Percentiles rank a stretch among this genome's conserved stretches.
phyloP scores from a whole-genome alignment of 2,329 filamentous ascomycete genomes.

The Talaromyces sp. region DNA sequence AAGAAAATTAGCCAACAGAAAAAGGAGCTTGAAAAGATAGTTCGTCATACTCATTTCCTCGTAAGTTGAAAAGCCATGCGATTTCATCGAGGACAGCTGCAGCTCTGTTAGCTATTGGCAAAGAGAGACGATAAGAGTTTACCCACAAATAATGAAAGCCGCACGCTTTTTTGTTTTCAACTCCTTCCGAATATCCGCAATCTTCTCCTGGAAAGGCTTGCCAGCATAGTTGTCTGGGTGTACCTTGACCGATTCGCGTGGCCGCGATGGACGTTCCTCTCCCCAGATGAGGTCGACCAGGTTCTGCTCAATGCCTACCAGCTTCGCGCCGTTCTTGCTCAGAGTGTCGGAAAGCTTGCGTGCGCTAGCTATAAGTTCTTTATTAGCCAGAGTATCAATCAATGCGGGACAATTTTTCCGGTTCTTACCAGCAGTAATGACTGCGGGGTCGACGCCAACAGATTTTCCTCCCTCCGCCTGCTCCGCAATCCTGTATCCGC shows the following conservation, averaged over 20 bases:
- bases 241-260: slow-evolving; percentile 68
- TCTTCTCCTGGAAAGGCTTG: slow-evolving; percentile 75
- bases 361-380: slow-evolving; percentile 48
- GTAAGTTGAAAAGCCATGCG: slow-evolving; percentile 96
- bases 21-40: neutral
- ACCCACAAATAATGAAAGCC: slow-evolving; percentile 71
- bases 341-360: slow-evolving; percentile 79
- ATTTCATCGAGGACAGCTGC: slow-evolving; percentile 84
- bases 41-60: slow-evolving; percentile 66
- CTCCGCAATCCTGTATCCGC: slow-evolving; percentile 56
- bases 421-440: slow-evolving; percentile 63
- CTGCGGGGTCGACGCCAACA: slow-evolving; percentile 84
- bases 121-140: neutral
- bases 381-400: neutral
- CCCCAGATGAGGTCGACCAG: slow-evolving; percentile 91
- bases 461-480: slow-evolving; percentile 80
- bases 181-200: slow-evolving; percentile 82
- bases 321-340: slow-evolving; percentile 71
- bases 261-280: slow-evolving; percentile 62
- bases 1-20: neutral
- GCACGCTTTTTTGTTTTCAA: slow-evolving; percentile 82
- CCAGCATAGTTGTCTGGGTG: slow-evolving; percentile 70
- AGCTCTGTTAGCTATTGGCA: neutral
- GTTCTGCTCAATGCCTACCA: slow-evolving; percentile 73
- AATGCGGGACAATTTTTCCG: neutral